Percentiles rank a stretch among this genome's conserved stretches.
Conservation (phyloP, 345 rosid genomes). For the Zanthoxylum bungeanum region DNA sequence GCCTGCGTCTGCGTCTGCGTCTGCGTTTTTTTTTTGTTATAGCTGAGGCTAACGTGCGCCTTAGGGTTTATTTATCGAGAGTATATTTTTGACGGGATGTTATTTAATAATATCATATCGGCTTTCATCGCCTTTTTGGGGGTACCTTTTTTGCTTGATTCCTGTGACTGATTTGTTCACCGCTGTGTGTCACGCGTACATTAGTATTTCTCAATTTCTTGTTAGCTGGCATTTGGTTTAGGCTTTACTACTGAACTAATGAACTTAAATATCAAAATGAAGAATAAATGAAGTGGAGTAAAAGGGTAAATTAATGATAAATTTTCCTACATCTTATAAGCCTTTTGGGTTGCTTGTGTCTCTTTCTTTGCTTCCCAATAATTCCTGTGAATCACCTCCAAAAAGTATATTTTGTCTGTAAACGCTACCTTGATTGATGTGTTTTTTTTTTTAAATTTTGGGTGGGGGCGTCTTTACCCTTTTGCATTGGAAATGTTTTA, state of each 20-base stretch:
- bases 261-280: not conserved
- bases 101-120: slow-evolving; percentile 17
- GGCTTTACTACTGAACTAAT: not conserved
- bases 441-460: slow-evolving; percentile 4
- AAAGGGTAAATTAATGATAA: not conserved
- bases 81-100: slow-evolving; percentile 23
- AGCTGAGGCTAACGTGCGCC: slow-evolving; percentile 36
- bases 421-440: slow-evolving; percentile 18
- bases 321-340: not conserved
- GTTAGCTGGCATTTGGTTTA: not conserved
- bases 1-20: slow-evolving; percentile 29
- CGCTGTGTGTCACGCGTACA: not conserved
- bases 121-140: not conserved
- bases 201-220: slow-evolving; percentile 7
- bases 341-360: slow-evolving; percentile 26
- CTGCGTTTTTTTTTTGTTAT: not conserved
- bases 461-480: not conserved
- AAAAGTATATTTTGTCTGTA: slow-evolving; percentile 49
- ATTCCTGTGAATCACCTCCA: slow-evolving; percentile 43
- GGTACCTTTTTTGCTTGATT: slow-evolving; percentile 1
- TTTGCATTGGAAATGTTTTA: not conserved
- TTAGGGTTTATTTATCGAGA: not conserved
- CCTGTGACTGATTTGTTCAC: not conserved
- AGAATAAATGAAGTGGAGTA: not conserved
- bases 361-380: slow-evolving; percentile 8